Percentiles rank a stretch among this genome's conserved stretches.
These are phyloP conservation scores for Saccharum officinarum DNA, from an alignment of 176 grass and related monocot species.

Conservation along the genomic window DNA sequence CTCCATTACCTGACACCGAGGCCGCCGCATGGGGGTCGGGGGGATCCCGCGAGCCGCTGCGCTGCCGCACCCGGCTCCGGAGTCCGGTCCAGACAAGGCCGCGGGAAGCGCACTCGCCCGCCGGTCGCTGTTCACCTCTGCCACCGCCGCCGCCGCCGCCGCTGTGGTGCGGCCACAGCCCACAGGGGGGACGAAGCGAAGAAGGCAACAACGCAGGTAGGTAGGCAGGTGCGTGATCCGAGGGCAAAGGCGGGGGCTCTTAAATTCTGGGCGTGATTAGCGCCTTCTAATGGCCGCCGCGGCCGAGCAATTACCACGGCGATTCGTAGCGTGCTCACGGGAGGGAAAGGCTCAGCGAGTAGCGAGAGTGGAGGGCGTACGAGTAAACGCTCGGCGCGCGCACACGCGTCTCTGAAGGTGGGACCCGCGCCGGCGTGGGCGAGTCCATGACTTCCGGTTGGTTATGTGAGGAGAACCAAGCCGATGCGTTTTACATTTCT, in stretches of 20 bases:
- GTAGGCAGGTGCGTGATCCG: neutral
- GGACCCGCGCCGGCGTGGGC: neutral
- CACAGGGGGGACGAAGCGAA: neutral
- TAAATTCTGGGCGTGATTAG: conserved; percentile 20
- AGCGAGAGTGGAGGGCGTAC: conserved; percentile 3
- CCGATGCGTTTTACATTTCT: neutral
- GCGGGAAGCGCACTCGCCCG: neutral
- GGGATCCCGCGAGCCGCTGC: neutral
- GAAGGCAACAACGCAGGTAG: conserved; percentile 14
- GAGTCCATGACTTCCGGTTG: neutral
- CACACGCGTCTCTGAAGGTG: neutral
- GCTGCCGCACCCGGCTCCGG: neutral
- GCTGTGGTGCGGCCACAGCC: conserved; percentile 1
- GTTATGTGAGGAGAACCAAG: neutral
- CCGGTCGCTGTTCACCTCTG: conserved; percentile 9
- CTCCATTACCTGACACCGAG: conserved; percentile 33
- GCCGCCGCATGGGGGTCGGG: neutral
- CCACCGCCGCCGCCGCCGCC: neutral
- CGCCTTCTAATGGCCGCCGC: conserved; percentile 12
- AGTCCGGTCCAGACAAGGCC: conserved; percentile 13
- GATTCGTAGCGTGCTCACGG: conserved; percentile 32
- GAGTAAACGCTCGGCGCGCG: neutral
- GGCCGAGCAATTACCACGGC: neutral
- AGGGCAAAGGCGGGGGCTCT: conserved; percentile 9
- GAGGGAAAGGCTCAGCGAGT: neutral